These are phyloP conservation scores for Amanita molliuscula DNA, from an alignment of 768 basidiomycete genomes.

Conservation along the genomic window DNA sequence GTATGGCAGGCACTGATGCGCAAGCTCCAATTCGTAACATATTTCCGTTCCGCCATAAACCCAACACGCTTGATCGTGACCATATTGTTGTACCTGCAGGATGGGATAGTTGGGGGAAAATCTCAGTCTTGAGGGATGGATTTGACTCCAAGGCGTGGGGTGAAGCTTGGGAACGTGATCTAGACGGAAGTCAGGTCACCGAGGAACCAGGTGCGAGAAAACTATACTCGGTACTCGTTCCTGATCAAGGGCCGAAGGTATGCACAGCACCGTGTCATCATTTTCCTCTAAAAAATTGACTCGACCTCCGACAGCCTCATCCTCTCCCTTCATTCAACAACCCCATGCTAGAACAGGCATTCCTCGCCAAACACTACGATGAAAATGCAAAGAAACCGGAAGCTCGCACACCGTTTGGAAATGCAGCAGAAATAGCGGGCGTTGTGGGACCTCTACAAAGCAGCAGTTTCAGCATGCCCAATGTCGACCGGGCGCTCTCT, in stretches of 20 bases:
- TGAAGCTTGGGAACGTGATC: slow-evolving; percentile 69
- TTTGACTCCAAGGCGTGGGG: slow-evolving; percentile 80
- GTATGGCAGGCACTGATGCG: slow-evolving; percentile 48
- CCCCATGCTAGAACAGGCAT: slow-evolving; percentile 81
- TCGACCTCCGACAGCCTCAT: slow-evolving; percentile 32
- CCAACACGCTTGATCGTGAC: slow-evolving; percentile 91
- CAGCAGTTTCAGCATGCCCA: slow-evolving; percentile 77
- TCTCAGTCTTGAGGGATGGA: slow-evolving; percentile 78
- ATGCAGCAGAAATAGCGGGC: slow-evolving; percentile 51
- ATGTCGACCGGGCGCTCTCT: slow-evolving; percentile 76
- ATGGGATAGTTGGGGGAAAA: slow-evolving; percentile 99
- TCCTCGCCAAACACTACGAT: slow-evolving; percentile 87
- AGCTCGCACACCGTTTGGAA: slow-evolving; percentile 72
- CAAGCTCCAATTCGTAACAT: slow-evolving; percentile 62
- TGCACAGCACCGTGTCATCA: slow-evolving; percentile 12
- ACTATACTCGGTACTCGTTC: slow-evolving; percentile 63
- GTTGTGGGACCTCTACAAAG: slow-evolving; percentile 91
- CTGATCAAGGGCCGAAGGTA: slow-evolving; percentile 68
- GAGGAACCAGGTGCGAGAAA: slow-evolving; percentile 55
- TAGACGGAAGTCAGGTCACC: slow-evolving; percentile 31
- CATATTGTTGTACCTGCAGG: slow-evolving; percentile 87
- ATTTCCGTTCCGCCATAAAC: slow-evolving; percentile 80
- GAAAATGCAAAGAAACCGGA: slow-evolving; percentile 85
- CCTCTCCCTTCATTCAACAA: slow-evolving; percentile 70
- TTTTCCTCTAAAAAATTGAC: background rate